A percentile compares a stretch with the other conserved stretches of the same genome.
phyloP scores from a whole-genome alignment of 1,284 basidiomycete genomes.

The Trametes pubescens region DNA sequence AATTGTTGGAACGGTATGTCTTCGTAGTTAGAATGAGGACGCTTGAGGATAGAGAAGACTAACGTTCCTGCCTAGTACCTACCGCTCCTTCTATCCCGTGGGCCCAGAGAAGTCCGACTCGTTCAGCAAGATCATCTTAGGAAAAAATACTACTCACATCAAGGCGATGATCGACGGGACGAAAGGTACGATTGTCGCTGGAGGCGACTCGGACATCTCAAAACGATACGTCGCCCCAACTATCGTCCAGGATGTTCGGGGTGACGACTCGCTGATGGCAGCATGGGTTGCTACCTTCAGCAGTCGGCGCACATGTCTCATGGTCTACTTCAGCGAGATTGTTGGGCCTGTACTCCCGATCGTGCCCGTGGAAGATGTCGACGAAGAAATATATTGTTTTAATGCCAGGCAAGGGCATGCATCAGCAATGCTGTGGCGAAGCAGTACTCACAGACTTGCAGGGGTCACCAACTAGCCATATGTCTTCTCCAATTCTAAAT shows the following conservation, averaged over 20 bases:
- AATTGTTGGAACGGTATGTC: slow-evolving; percentile 65
- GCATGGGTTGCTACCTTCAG: slow-evolving; percentile 55
- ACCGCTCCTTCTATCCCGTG: slow-evolving; percentile 58
- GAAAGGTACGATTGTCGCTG: slow-evolving; percentile 73
- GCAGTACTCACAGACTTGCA: not conserved
- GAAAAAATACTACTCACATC: slow-evolving; percentile 65
- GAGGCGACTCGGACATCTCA: slow-evolving; percentile 69
- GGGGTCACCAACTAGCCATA: not conserved
- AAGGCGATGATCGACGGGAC: slow-evolving; percentile 68
- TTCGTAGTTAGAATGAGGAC: not conserved
- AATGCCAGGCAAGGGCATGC: slow-evolving; percentile 53
- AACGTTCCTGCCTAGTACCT: slow-evolving; percentile 43
- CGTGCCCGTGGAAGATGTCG: slow-evolving; percentile 74
- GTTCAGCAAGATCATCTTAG: slow-evolving; percentile 56
- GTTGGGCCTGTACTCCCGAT: slow-evolving; percentile 65
- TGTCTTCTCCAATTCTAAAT: no score
- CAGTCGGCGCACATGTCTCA: not conserved
- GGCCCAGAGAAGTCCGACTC: slow-evolving; percentile 53
- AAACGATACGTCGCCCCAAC: slow-evolving; percentile 71
- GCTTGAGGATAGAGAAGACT: not conserved
- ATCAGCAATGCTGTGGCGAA: no score
- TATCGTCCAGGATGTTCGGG: slow-evolving; percentile 64
- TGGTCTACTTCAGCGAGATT: slow-evolving; percentile 37
- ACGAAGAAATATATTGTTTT: slow-evolving; percentile 75
- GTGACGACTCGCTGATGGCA: slow-evolving; percentile 76